These are phyloP conservation scores for Chrysochromulina parva DNA, from an alignment of 78 protist genomes.

Conservation along the genomic window DNA sequence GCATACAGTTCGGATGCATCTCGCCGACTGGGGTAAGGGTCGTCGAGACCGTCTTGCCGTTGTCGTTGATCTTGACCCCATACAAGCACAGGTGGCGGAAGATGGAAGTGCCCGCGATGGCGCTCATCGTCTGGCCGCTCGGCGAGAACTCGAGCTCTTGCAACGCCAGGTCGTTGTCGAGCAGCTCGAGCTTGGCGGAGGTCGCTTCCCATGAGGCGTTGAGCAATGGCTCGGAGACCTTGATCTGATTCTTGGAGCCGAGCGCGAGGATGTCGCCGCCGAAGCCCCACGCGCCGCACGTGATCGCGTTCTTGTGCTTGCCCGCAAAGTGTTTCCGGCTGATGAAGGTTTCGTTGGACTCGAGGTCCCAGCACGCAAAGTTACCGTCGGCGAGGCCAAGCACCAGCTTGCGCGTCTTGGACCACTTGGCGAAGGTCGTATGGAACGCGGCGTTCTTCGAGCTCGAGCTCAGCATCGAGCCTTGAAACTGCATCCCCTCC, in stretches of 20 bases:
- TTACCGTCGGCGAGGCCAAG: neutral
- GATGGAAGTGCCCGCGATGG: neutral
- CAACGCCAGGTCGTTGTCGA: neutral
- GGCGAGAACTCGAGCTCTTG: neutral
- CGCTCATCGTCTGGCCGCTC: neutral
- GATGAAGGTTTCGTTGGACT: neutral
- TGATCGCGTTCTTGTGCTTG: neutral
- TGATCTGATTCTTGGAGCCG: neutral
- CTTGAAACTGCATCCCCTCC: conserved; percentile 9
- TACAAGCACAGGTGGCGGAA: neutral
- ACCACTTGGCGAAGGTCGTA: neutral
- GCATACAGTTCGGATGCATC: neutral
- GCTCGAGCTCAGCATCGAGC: too few species aligned
- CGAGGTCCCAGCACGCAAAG: neutral
- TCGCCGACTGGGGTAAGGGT: neutral
- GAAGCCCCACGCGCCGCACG: neutral
- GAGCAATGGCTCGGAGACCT: neutral
- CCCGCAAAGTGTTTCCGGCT: neutral
- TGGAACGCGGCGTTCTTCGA: neutral
- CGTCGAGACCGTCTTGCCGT: neutral
- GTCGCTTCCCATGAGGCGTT: neutral
- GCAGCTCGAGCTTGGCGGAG: neutral
- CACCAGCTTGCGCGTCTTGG: neutral
- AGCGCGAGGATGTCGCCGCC: neutral
- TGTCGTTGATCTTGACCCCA: neutral